Evolutionary conservation across 768 basidiomycete species (phyloP).

Genomic region (Brasilioporus rufonigricans): DNA sequence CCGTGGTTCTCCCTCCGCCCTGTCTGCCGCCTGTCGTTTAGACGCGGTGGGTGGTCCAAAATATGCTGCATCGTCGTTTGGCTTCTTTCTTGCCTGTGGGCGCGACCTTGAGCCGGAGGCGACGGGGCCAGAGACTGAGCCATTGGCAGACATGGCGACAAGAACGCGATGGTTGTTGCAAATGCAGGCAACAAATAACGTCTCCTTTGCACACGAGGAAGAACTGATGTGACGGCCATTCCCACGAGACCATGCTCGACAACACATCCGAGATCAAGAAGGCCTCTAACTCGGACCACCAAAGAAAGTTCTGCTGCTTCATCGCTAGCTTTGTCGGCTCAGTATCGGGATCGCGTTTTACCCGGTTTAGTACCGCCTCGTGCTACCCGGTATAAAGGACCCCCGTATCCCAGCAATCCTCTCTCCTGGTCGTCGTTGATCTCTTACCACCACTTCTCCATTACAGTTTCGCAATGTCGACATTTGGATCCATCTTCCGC

Average conservation of each 20-base stretch:
- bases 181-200: neutral
- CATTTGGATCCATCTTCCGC: constrained; percentile 86
- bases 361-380: constrained; percentile 25
- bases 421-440: neutral
- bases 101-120: constrained; percentile 56
- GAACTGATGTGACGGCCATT: constrained; percentile 6
- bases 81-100: constrained; percentile 60
- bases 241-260: constrained; percentile 17
- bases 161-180: constrained; percentile 2
- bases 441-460: constrained; percentile 12
- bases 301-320: too few species aligned
- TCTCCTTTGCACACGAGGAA: neutral
- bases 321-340: neutral
- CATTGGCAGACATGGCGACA: constrained; percentile 25
- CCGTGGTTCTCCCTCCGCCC: constrained; percentile 70
- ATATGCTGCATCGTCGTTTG: constrained; percentile 70
- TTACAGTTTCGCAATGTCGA: constrained; percentile 64
- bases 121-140: constrained; percentile 18
- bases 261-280: neutral
- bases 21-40: constrained; percentile 67
- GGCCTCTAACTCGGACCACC: too few species aligned
- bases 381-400: constrained; percentile 24
- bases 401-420: constrained; percentile 2
- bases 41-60: constrained; percentile 56
- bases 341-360: neutral